A percentile compares a stretch with the other conserved stretches of the same genome.
Evolutionary conservation across 352 stramenopile genomes (phyloP).

Genomic region (Pythium biforme): DNA sequence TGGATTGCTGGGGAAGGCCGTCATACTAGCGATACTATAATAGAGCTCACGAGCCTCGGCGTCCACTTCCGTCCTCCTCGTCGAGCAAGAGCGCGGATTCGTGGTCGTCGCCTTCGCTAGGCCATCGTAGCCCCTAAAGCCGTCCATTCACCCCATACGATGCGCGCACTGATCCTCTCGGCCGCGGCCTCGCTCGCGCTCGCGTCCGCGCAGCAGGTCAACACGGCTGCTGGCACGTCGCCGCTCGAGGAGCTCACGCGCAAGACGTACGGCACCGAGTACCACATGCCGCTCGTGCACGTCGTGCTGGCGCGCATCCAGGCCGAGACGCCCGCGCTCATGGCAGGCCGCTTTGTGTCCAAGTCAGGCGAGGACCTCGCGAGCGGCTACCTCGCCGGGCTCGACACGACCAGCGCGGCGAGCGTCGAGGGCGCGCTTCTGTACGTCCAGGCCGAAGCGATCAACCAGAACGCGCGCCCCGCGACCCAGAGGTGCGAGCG

Average conservation of each 20-base stretch:
- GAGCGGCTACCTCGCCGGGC: constrained; percentile 50
- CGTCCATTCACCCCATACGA: no score
- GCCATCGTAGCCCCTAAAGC: no score
- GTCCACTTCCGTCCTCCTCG: no score
- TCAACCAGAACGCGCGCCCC: constrained; percentile 74
- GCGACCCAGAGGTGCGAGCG: constrained; percentile 53
- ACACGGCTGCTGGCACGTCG: no score
- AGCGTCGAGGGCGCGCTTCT: constrained; percentile 77
- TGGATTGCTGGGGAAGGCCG: no score
- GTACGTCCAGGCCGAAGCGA: constrained; percentile 81
- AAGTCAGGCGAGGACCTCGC: constrained; percentile 46
- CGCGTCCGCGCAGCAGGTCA: no score
- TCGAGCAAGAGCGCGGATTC: no score
- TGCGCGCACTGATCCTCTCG: no score
- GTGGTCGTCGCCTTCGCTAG: no score
- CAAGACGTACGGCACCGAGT: constrained; percentile 22
- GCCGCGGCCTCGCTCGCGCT: no score
- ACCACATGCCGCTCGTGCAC: constrained; percentile 73
- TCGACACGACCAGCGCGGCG: constrained; percentile 80
- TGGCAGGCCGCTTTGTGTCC: constrained; percentile 60
- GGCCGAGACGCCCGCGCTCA: constrained; percentile 60
- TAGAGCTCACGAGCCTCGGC: no score
- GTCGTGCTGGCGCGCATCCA: constrained; percentile 75
- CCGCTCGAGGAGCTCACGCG: constrained; percentile 26
- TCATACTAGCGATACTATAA: no score